Base-by-base conservation (phyloP, 495 filamentous ascomycete species). In the Aspergillus affinis region DNA sequence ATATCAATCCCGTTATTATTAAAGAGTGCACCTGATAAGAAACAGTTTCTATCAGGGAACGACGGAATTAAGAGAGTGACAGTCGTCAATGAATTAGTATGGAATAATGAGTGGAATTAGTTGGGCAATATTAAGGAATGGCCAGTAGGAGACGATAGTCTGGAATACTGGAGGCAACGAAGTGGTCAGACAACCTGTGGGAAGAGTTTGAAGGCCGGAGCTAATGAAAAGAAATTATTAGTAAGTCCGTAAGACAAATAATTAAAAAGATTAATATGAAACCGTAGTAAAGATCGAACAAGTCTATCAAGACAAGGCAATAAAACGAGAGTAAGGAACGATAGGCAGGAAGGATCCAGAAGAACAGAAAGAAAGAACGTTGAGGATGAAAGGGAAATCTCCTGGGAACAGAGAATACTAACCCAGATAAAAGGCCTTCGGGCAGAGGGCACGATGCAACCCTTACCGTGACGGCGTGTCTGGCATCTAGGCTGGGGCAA, bases 381-480 rank as follows among this genome's bases (percentile, higher is more conserved):
- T 51, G 58, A 54, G 46, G 58, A 57, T 64, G 65, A 59, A 71
- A 64, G 56, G 60, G 61, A 58, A 64, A 58, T 26, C 36, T 59
- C 70, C 62, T 66, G 60, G 68, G 62, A 57, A 61, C 69, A 57
- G 64, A 70, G 66, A 68, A 69, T 75, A 80, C 75, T 75, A 69
- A 80, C 75, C 74, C 74, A 79, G 77, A 72, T 70, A 69, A 65
- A 69, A 65, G 69, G 72, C 75, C 75, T 76, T 79, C 72, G 66
- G 74, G 74, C 68, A 77, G 74, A 78, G 75, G 75, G 75, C 70
- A 77, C 73, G 63, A 71, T 75, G 72, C 74, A 78, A 83, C 79
- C 81, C 86, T 88, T 88, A 88, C 85, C 80, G 83, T 82, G 80
- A 86, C 78, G 78, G 79, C 82, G 78, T 74, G 69, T 71, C 73